Percentiles rank a stretch among this genome's conserved stretches.
Conservation (phyloP, 805 yeast species). For the Starmerella kuoi region DNA sequence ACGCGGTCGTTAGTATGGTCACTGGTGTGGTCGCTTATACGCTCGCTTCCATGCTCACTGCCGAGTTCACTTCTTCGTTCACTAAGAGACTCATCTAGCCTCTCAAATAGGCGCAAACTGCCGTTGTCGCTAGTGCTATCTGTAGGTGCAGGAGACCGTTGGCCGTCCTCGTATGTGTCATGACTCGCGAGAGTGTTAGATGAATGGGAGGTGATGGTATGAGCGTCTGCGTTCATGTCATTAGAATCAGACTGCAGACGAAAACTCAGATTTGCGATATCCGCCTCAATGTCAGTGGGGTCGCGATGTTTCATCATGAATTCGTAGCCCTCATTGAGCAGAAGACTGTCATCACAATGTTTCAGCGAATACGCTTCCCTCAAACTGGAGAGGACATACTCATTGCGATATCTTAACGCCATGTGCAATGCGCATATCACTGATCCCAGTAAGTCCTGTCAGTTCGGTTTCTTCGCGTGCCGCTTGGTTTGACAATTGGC, state of each 20-base stretch:
- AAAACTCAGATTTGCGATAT: slow-evolving; percentile 2
- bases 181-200: not conserved
- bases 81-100: too few relatives aligned
- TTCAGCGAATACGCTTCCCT: slow-evolving; percentile 24
- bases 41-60: too few relatives aligned
- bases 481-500: too few relatives aligned
- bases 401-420: slow-evolving; percentile 26
- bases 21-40: not conserved
- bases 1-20: not conserved
- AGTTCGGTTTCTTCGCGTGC: too few relatives aligned
- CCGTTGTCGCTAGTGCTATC: not conserved
- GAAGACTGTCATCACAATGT: slow-evolving; percentile 11
- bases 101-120: too few relatives aligned
- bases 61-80: slow-evolving; percentile 9
- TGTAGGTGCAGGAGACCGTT: slow-evolving; percentile 16
- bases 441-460: too few relatives aligned
- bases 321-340: slow-evolving; percentile 8
- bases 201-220: not conserved
- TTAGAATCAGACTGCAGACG: slow-evolving; percentile 1
- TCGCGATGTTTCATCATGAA: not conserved
- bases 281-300: slow-evolving; percentile 10
- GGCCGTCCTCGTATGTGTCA: not conserved
- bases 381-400: slow-evolving; percentile 26
- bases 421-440: too few relatives aligned
- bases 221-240: not conserved